Evolutionary conservation across 1,284 basidiomycete species (phyloP).

Genomic region (Irpex rosettiformis): DNA sequence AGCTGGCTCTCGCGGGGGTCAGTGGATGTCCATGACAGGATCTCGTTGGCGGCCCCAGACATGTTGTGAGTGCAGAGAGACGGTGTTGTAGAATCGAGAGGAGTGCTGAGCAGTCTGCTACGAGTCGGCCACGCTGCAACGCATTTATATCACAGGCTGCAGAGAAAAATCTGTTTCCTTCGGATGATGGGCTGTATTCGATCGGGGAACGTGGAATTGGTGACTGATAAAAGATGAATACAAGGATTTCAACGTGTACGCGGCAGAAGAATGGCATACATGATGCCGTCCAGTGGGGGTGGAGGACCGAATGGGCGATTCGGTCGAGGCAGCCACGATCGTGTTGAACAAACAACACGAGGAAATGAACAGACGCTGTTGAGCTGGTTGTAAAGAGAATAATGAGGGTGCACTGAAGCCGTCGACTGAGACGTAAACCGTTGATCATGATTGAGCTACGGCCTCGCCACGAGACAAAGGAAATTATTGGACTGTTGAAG

Average conservation of each 20-base stretch:
- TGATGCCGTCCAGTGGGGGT: constrained; percentile 64
- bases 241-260: constrained; percentile 64
- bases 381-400: constrained; percentile 21
- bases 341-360: constrained; percentile 50
- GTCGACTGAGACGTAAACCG: constrained; percentile 11
- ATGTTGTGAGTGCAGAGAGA: constrained; percentile 31
- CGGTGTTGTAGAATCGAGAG: background rate
- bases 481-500: constrained; percentile 10
- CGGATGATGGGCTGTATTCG: constrained; percentile 55
- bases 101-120: constrained; percentile 18
- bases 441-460: constrained; percentile 9
- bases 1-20: constrained; percentile 78
- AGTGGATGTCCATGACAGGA: constrained; percentile 81
- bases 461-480: constrained; percentile 28
- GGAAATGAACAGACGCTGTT: constrained; percentile 47
- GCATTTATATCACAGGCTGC: constrained; percentile 31
- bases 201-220: constrained; percentile 73
- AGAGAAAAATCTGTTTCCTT: constrained; percentile 35
- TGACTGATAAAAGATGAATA: constrained; percentile 61
- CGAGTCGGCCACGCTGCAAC: constrained; percentile 27
- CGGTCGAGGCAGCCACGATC: constrained; percentile 54
- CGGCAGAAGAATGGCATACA: constrained; percentile 54
- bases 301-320: constrained; percentile 53
- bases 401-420: constrained; percentile 20
- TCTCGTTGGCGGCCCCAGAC: constrained; percentile 54